phyloP scores from a whole-genome alignment of 116 monocot genomes.

The Posidonia oceanica region DNA sequence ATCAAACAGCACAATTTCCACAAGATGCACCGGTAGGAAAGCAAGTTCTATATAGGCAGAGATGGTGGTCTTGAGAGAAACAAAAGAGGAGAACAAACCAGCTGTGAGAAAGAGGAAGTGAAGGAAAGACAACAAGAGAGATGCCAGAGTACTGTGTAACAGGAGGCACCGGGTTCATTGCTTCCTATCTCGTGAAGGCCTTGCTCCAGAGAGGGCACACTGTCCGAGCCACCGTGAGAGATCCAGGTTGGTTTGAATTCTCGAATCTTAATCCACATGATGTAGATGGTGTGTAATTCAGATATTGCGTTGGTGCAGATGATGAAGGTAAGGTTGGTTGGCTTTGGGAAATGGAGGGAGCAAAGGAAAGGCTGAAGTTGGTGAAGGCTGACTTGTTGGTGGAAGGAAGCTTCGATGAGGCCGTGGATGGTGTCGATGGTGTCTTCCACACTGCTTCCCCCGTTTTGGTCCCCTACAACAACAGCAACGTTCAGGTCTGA shows the following conservation, averaged over 20 bases:
- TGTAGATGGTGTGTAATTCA: too few species aligned
- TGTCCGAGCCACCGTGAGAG: slow-evolving; percentile 74
- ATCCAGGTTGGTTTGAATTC: slow-evolving; percentile 34
- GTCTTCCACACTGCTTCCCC: slow-evolving; percentile 90
- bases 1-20: too few species aligned
- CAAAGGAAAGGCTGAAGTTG: slow-evolving; percentile 59
- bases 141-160: slow-evolving; percentile 80
- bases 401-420: slow-evolving; percentile 72
- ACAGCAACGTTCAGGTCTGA: slow-evolving; percentile 19
- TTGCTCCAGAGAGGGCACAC: slow-evolving; percentile 52
- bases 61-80: too few species aligned
- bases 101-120: too few species aligned
- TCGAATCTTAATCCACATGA: too few species aligned
- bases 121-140: neutral
- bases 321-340: slow-evolving; percentile 62
- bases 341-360: slow-evolving; percentile 49
- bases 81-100: too few species aligned
- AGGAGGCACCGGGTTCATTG: slow-evolving; percentile 84
- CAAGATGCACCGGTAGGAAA: too few species aligned
- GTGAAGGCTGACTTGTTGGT: slow-evolving; percentile 62
- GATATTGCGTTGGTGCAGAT: slow-evolving; percentile 6
- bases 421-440: slow-evolving; percentile 65
- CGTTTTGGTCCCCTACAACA: slow-evolving; percentile 23
- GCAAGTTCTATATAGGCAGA: too few species aligned
- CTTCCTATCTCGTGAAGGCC: slow-evolving; percentile 42